These are phyloP conservation scores for Tulasnella sp. DNA, from an alignment of 768 basidiomycete species.

Conservation along the genomic window DNA sequence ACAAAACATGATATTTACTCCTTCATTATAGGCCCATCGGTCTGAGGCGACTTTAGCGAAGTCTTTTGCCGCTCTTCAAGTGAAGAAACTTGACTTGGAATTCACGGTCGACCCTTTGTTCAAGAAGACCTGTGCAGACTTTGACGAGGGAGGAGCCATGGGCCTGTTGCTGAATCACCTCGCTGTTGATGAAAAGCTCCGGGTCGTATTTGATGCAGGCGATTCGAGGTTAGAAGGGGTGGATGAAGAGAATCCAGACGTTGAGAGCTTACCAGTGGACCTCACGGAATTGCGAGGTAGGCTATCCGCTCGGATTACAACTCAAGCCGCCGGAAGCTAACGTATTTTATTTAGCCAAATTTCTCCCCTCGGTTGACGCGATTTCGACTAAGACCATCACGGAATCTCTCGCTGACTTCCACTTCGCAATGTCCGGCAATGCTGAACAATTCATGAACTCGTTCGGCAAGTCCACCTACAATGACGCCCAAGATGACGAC, in stretches of 20 bases:
- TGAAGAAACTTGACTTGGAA: conserved; percentile 91
- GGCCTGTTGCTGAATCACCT: conserved; percentile 97
- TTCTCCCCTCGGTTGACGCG: conserved; percentile 59
- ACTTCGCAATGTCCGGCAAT: conserved; percentile 39
- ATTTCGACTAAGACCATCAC: conserved; percentile 69
- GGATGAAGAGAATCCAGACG: conserved; percentile 56
- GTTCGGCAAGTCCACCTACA: conserved; percentile 32
- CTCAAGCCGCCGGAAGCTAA: not conserved
- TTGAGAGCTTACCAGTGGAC: conserved; percentile 48
- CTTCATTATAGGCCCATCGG: conserved; percentile 40
- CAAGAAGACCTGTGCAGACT: conserved; percentile 95
- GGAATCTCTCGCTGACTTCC: conserved; percentile 71
- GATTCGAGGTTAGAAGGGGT: conserved; percentile 72
- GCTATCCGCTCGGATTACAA: conserved; percentile 26
- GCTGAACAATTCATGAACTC: conserved; percentile 52
- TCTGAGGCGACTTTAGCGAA: conserved; percentile 86
- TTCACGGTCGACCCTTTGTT: conserved; percentile 96
- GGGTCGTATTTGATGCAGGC: conserved; percentile 93
- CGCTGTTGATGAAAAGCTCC: conserved; percentile 69
- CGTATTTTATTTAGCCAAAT: conserved; percentile 44
- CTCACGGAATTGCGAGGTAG: conserved; percentile 53
- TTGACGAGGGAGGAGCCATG: conserved; percentile 95
- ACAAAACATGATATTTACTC: not conserved
- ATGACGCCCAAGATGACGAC: conserved; percentile 34
- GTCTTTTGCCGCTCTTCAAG: conserved; percentile 65